Evolutionary conservation across 805 yeast species (phyloP), one percentile per base, ranked within the genome.

Genomic region (Lipomyces japonicus): DNA sequence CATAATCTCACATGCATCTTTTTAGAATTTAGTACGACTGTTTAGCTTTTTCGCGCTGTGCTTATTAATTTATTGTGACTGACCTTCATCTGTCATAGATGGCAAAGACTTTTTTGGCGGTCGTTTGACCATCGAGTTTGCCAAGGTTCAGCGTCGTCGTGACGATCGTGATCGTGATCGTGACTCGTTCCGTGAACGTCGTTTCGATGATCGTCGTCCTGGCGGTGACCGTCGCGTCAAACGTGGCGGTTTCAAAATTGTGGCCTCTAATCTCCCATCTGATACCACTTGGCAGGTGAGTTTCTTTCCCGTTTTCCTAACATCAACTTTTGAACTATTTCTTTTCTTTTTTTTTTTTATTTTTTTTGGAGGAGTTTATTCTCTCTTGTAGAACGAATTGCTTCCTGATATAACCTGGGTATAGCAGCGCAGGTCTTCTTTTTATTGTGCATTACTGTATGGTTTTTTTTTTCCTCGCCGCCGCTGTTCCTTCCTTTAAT

Each of bases 91-190:
- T 10, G 10, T 3, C n/a, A 9, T 57, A 41, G 60, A 65, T 42
- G 66, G 63, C 55, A 56, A 65, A 55, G 63, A 61, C 35, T 61
- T 64, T 57, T 62, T 61, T 53, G 73, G 72, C 48, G 65, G 65
- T 57, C 53, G 56, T 18, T 63, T 69, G 39, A 56, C 50, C 39
- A 63, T 68, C 39, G 68, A 66, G 57, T 59, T 57, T 42, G 68
- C 73, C 35, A 63, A 61, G 61, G 62, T 61, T 39, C 63, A 66
- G 24, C 66, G 65, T 28, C 62, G 61, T 37, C 63, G 61, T 16
- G 50, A 56, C 3, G 55, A 45, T 32, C 48, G 42, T 28, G 59
- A 50, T 12, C 39, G 37, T 41, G 48, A 50, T 42, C 46, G 52
- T 35, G 56, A 45, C 32, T 38, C 28, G 23, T 44, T 24, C 43